Conservation (phyloP, 192 early-diverging fungal genomes). For the Linnemannia exigua region DNA sequence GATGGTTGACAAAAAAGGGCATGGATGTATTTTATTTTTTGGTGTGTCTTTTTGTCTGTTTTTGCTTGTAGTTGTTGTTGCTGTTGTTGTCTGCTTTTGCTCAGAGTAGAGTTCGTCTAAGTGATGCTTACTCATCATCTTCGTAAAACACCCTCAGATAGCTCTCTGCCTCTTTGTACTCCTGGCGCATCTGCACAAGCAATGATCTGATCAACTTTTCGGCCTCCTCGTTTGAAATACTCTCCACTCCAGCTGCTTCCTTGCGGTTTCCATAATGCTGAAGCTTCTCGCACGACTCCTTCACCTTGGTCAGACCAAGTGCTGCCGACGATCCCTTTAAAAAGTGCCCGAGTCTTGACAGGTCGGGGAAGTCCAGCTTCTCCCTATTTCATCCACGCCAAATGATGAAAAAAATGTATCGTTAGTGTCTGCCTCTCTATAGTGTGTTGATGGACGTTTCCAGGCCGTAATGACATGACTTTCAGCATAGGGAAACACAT, state of each 20-base stretch:
- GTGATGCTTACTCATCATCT: slow-evolving; percentile 35
- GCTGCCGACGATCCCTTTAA: slow-evolving; percentile 94
- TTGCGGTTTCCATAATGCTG: slow-evolving; percentile 85
- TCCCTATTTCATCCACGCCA: slow-evolving; percentile 19
- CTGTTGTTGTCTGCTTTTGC: background rate
- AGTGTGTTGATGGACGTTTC: background rate
- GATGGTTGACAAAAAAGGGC: background rate
- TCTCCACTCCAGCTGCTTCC: slow-evolving; percentile 69
- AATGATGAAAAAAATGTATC: background rate
- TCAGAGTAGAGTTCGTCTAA: no score
- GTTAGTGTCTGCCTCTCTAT: background rate
- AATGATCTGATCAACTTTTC: slow-evolving; percentile 69
- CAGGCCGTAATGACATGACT: no score
- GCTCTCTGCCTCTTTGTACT: slow-evolving; percentile 82
- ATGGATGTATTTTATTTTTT: background rate
- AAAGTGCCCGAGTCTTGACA: slow-evolving; percentile 92
- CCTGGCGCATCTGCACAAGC: slow-evolving; percentile 70
- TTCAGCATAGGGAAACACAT: background rate
- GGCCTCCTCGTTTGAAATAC: slow-evolving; percentile 72
- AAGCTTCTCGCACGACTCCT: slow-evolving; percentile 88
- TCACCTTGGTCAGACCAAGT: slow-evolving; percentile 87
- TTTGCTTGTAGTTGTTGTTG: slow-evolving; percentile 8
- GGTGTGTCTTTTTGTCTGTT: background rate
- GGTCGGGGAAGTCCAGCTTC: slow-evolving; percentile 76
- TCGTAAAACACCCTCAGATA: slow-evolving; percentile 84